These are phyloP conservation scores for Penicillium fuscoglaucum DNA, from an alignment of 2,329 filamentous ascomycete species.

Conservation along the genomic window DNA sequence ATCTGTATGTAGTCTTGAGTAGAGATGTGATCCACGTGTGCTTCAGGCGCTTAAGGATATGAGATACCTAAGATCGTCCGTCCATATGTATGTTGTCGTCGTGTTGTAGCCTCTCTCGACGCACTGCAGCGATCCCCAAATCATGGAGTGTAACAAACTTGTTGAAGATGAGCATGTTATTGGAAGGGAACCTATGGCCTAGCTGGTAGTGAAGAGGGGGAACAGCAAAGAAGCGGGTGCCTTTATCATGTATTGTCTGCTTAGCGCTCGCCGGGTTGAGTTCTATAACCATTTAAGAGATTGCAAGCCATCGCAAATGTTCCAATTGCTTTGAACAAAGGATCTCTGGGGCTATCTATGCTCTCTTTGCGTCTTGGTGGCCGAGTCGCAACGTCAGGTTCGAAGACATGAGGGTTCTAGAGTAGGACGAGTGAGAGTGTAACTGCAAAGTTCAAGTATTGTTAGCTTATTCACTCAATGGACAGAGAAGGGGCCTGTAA, in stretches of 20 bases:
- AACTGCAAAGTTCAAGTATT: not conserved
- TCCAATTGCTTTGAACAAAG: too few relatives aligned
- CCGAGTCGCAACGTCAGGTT: not conserved
- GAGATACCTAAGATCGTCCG: not conserved
- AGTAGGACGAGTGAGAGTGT: not conserved
- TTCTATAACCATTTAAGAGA: not conserved
- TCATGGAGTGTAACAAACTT: fast-evolving
- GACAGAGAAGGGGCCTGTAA: too few relatives aligned
- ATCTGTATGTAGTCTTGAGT: not conserved
- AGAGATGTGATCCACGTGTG: not conserved
- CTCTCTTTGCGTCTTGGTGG: not conserved
- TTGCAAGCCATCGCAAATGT: not conserved
- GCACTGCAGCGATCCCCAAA: not conserved
- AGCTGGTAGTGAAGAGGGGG: too few relatives aligned
- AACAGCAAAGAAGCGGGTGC: not conserved
- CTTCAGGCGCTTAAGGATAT: not conserved
- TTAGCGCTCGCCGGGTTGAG: not conserved
- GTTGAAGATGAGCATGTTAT: not conserved
- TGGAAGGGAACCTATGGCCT: not conserved
- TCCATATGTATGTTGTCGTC: not conserved
- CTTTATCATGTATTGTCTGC: not conserved
- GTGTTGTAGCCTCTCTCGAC: not conserved
- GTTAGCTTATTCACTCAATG: too few relatives aligned
- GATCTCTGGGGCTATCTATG: too few relatives aligned
- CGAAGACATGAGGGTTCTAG: not conserved